phyloP scores from a whole-genome alignment of 177 flowering plant genomes.

The Telopea speciosissima region DNA sequence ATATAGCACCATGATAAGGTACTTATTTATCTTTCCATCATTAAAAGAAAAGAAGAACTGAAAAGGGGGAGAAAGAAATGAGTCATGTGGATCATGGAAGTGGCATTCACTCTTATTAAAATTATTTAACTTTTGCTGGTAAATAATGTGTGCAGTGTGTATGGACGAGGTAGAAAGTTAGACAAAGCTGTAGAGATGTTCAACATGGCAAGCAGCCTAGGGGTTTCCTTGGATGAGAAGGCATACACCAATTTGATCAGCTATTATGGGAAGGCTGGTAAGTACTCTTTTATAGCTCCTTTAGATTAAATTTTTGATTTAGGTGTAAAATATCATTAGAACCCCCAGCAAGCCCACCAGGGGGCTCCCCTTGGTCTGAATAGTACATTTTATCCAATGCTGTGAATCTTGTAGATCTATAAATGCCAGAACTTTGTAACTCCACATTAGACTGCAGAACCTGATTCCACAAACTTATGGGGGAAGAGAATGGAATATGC shows the following conservation, averaged over 20 bases:
- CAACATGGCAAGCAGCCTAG: constrained; percentile 41
- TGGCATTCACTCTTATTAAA: not conserved
- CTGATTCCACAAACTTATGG: not conserved
- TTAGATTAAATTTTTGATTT: not conserved
- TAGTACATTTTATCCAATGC: not conserved
- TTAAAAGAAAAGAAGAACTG: not conserved
- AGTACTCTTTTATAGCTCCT: constrained; percentile 1
- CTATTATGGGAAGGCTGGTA: constrained; percentile 88
- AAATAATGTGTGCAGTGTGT: constrained; percentile 61
- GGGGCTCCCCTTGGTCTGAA: not conserved
- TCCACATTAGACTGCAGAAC: not conserved
- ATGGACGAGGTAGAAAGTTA: constrained; percentile 62
- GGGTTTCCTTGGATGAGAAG: constrained; percentile 63
- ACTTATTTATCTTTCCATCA: not conserved
- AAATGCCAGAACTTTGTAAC: not conserved
- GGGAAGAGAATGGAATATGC: not conserved
- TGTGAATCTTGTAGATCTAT: not conserved
- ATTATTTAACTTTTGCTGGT: constrained; percentile 1
- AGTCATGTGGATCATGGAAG: not conserved
- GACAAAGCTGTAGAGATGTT: constrained; percentile 75
- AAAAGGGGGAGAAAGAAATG: not conserved
- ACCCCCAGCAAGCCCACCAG: no score
- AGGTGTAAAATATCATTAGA: no score
- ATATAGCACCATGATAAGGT: constrained; percentile 89
- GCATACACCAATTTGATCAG: constrained; percentile 68